A percentile compares a stretch with the other conserved stretches of the same genome.
These are phyloP conservation scores for Leptographium lundbergii DNA, from an alignment of 2,329 filamentous ascomycete genomes.

Conservation along the genomic window DNA sequence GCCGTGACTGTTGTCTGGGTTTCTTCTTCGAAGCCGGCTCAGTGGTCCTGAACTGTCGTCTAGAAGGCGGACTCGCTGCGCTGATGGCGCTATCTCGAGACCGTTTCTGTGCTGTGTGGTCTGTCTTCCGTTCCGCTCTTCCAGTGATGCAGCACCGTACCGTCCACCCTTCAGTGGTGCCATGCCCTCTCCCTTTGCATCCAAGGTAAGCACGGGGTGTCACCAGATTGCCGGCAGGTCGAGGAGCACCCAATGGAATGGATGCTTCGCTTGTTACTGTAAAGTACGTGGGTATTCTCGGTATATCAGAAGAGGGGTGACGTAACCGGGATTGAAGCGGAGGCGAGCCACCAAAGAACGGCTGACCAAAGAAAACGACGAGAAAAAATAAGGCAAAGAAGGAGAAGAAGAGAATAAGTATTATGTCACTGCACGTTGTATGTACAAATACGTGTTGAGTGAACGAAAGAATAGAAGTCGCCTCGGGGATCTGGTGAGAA, in stretches of 20 bases:
- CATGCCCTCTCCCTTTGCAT: constrained; percentile 18
- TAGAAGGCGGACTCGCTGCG: background rate
- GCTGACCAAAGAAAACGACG: background rate
- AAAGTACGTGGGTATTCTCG: background rate
- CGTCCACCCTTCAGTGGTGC: constrained; percentile 14
- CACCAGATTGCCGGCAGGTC: constrained; percentile 9
- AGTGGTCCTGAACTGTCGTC: background rate
- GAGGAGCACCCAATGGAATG: constrained; percentile 8
- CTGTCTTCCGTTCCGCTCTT: background rate
- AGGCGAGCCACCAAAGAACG: background rate
- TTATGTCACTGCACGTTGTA: background rate
- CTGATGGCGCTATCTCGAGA: background rate
- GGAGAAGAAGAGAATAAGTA: background rate
- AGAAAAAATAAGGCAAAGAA: background rate
- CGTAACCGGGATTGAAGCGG: background rate
- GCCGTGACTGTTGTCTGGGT: background rate
- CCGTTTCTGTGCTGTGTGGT: background rate
- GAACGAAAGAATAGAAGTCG: constrained; percentile 12
- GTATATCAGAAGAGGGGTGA: background rate
- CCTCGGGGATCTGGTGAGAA: constrained; percentile 12
- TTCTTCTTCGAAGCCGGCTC: background rate
- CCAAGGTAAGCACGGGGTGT: constrained; percentile 6
- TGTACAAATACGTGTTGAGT: background rate
- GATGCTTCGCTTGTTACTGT: background rate
- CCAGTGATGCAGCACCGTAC: constrained; percentile 1